Evolutionary conservation across 208 protist genomes (phyloP), one percentile per base, ranked within the genome.

Genomic region (Willaertia magna): DNA sequence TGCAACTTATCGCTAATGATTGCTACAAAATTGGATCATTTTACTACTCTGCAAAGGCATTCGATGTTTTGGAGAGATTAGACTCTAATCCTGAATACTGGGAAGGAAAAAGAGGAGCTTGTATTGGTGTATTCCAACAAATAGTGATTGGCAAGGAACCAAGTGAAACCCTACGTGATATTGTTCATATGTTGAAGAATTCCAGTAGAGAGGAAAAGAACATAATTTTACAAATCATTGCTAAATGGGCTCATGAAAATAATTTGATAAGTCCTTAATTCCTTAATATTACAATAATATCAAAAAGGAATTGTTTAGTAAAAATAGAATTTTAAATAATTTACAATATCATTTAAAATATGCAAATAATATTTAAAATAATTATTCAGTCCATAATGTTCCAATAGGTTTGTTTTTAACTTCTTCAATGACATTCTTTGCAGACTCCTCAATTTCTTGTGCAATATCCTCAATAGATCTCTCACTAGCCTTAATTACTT

Each of bases 1-100:
- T 97, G n/a, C 93, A 94, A n/a, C 93, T 98, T 11, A 96, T 98
- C 49, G 95, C 96, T n/a, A 98, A 98, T 90, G 96, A 98, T 87
- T 98, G 96, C 90, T 99, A 98, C 90, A 94, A 92, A 79, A 93
- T 94, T 16, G 95, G 96, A 67, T 90, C 91, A 59, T 99, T 98
- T 87, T 98, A 97, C 89, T 98, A 97, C 89, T 89, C 96, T 42
- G 95, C 96, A 43, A 98, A 99, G 91, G 97, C 97, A 14, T 99
- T 98, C 87, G 96, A 99, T 86, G 96, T 98, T 51, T 91, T 99
- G 40, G 95, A 97, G 91, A 93, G 96, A 16, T 91, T 98, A 4
- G 97, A 99, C 87, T 93, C 90, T 67, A 93, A 93, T 55, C 89
- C 94, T n/a, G 95, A 97, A 90, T 97, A 96, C 87, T 95, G 96